These are phyloP conservation scores for Penicillium sp. DNA, from an alignment of 2,329 filamentous ascomycete species.

Conservation along the genomic window DNA sequence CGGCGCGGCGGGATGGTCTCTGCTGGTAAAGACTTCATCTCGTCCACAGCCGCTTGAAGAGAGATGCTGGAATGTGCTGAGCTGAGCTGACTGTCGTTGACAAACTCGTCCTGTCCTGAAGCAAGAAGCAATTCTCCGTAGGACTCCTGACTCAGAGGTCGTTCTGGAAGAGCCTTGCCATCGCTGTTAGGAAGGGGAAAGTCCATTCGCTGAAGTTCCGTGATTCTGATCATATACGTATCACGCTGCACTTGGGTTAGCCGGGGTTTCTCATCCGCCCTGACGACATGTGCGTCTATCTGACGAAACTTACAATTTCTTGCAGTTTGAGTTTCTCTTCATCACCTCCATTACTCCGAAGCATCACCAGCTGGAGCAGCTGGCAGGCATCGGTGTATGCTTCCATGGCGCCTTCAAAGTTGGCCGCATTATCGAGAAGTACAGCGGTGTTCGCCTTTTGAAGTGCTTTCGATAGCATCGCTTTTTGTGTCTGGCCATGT, in stretches of 20 bases:
- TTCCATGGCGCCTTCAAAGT: conserved; percentile 86
- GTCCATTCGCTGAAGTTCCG: conserved; percentile 77
- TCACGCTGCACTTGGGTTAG: conserved; percentile 63
- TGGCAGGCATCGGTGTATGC: conserved; percentile 91
- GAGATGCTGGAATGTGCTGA: conserved; percentile 57
- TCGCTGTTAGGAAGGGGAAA: conserved; percentile 52
- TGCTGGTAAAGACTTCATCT: conserved; percentile 29
- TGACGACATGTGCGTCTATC: too few species aligned
- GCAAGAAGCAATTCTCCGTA: conserved; percentile 47
- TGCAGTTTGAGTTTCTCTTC: conserved; percentile 84
- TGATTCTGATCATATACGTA: conserved; percentile 88
- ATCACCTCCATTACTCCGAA: conserved; percentile 80
- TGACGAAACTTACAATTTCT: conserved; percentile 73
- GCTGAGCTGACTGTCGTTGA: conserved; percentile 34
- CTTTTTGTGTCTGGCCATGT: conserved; percentile 76
- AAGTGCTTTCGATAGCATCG: conserved; percentile 92
- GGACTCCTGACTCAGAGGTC: conserved; percentile 65
- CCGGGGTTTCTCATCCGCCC: too few species aligned
- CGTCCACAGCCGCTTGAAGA: conserved; percentile 26
- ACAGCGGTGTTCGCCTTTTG: conserved; percentile 97
- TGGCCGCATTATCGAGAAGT: conserved; percentile 92
- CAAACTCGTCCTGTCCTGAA: conserved; percentile 35
- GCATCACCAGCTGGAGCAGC: conserved; percentile 84
- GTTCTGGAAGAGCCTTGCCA: conserved; percentile 77
- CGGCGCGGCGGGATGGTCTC: conserved; percentile 40